Percentiles rank a stretch among this genome's conserved stretches.
Conservation (phyloP, 2,329 filamentous ascomycete species). For the Sporothrix humicola region DNA sequence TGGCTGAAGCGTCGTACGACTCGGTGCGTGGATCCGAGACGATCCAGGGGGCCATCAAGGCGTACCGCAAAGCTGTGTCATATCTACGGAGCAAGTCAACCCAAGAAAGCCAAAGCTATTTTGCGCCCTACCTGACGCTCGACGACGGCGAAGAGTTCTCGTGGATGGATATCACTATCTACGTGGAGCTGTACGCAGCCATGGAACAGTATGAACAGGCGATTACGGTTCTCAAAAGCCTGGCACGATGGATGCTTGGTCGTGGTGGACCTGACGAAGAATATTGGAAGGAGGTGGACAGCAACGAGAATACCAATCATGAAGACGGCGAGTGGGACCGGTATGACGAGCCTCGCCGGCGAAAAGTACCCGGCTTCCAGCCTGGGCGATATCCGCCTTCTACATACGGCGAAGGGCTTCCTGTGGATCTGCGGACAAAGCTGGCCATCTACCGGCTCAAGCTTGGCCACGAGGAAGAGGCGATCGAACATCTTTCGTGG, state of each 20-base stretch:
- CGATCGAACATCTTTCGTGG: slow-evolving; percentile 70
- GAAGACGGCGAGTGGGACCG: slow-evolving; percentile 92
- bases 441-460: slow-evolving; percentile 82
- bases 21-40: slow-evolving; percentile 53
- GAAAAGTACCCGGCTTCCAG: slow-evolving; percentile 65
- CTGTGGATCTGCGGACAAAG: slow-evolving; percentile 81
- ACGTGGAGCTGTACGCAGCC: slow-evolving; percentile 78
- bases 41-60: slow-evolving; percentile 52
- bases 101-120: slow-evolving; percentile 33
- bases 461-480: slow-evolving; percentile 71
- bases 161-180: slow-evolving; percentile 87
- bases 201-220: slow-evolving; percentile 68
- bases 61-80: slow-evolving; percentile 57
- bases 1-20: slow-evolving; percentile 63
- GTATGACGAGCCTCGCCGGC: slow-evolving; percentile 68
- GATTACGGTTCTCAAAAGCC: slow-evolving; percentile 69
- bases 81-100: slow-evolving; percentile 44
- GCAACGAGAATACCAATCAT: slow-evolving; percentile 53
- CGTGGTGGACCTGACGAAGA: slow-evolving; percentile 65
- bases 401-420: slow-evolving; percentile 75
- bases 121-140: slow-evolving; percentile 36
- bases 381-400: slow-evolving; percentile 58
- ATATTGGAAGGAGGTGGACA: slow-evolving; percentile 73
- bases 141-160: slow-evolving; percentile 51
- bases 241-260: slow-evolving; percentile 83